Evolutionary conservation across 768 basidiomycete species (phyloP), one percentile per base, ranked within the genome.

Genomic region (Leccinum barrowsii): DNA sequence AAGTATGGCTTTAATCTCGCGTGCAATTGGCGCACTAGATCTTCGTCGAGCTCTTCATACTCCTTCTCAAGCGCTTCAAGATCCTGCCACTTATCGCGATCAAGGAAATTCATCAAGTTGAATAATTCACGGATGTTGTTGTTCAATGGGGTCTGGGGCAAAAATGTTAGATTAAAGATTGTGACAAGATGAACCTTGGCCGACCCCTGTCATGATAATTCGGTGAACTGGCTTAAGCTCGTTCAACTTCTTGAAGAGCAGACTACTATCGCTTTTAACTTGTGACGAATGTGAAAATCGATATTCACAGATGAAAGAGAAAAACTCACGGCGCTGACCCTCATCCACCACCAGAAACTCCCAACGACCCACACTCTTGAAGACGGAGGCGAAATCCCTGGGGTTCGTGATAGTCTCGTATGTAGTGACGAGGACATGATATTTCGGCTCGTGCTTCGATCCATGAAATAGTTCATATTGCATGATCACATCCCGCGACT

Each of bases 111-210:
- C 86, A 99, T 94, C 46, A 99, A 80, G 71, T 95, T 98, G 79
- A 98, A 96, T 24, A 99, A 74, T 74, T 99, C 97, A 50, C 92
- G 82, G 22, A 99, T 89, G 68, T 98, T 98, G 77, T 98, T 98
- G 73, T 98, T 98, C 58, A 98, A 73, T 0, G 96, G 96, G 0
- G 97, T 98, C 82, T 93, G 58, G 19, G 37, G 40, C 40, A 44
- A 40, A 34, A 32, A 21, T 19, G 21, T 58, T 48, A 10, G 51
- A 54, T 42, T 6, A 6, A 55, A 37, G 30, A 49, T 28, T 26
- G 35, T 37, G 17, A 10, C 19, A 51, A 30, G 8, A 56, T 26
- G 50, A n/a, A 26, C 3, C 49, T 28, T 21, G 8, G 68, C 82
- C 68, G 70, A 88, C 87, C 51, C 94, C 92, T 48, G 95, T 95